Evolutionary conservation across 2,329 filamentous ascomycete genomes (phyloP), one percentile per base, ranked within the genome.

Genomic region (Cercospora berteroae): DNA sequence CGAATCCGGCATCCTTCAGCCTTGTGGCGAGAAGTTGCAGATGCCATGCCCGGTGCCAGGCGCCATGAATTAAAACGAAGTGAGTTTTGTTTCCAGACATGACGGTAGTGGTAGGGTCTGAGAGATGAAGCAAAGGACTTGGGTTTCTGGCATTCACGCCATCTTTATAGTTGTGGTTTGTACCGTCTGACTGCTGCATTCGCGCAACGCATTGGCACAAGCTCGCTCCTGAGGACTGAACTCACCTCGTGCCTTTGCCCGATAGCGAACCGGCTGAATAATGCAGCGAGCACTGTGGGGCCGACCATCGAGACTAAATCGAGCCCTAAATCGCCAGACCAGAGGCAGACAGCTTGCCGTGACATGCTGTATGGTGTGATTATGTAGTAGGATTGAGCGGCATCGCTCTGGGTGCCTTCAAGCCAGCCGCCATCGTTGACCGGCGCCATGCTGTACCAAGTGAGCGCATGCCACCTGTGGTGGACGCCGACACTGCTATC

Each of bases 11-110:
- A 31, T 50, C 31, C 10, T 70, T 55, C 10, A 73, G 65, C n/a
- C 68, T 31, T 10, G 36, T 27, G 31, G 66, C 52, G 12, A 71
- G 60, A 9, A 60, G 57, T 5, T 69, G 33, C 31, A 70, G 60
- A 60, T 72, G 70, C 63, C 56, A 67, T 27, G 67, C 67, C 44
- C 65, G 66, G 27, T 73, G 71, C 6, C 50, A 67, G 27, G 65
- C 70, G 25, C 71, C 71, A 31, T 72, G 70, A 36, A 73, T 65
- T 25, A 73, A 60, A 55, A 73, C 55, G 58, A 73, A 67, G 63
- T 72, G 71, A 16, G 48, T 42, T 56, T 66, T 69, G 3, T 42
- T 42, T 4, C 36, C 36, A 42, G 70, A 61, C 71, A 72, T 72
- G 56, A 50, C 20, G 39, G 16, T 6, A 36, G 16, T 33, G n/a